Percentiles rank a stretch among this genome's conserved stretches.
These are phyloP conservation scores for Thelephora terrestris DNA, from an alignment of 1,284 basidiomycete species.

Conservation along the genomic window DNA sequence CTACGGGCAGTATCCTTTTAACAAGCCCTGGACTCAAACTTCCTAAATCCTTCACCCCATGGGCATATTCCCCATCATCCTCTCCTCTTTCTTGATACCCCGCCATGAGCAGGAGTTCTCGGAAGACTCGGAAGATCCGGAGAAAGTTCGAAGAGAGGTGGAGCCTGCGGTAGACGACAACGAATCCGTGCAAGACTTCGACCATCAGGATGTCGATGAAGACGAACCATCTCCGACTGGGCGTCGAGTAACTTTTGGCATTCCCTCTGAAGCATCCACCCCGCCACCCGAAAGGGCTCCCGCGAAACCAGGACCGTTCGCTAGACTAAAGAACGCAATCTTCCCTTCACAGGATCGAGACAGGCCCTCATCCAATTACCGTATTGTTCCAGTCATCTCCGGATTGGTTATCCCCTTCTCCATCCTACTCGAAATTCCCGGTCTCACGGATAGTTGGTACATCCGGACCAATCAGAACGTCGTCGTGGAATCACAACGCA, in stretches of 20 bases:
- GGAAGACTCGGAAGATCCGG: conserved; percentile 1
- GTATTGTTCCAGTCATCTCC: conserved; percentile 54
- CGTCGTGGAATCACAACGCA: conserved; percentile 39
- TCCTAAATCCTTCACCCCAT: too few relatives aligned
- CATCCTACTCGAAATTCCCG: conserved; percentile 74
- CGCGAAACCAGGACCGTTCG: conserved; percentile 5
- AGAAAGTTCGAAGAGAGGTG: conserved; percentile 1
- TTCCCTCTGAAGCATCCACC: background rate
- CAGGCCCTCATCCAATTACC: conserved; percentile 32
- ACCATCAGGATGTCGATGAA: conserved; percentile 2
- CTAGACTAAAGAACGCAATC: conserved; percentile 16
- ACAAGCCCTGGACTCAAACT: too few relatives aligned
- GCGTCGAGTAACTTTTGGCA: conserved; percentile 2
- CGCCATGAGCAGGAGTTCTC: too few relatives aligned
- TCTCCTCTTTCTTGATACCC: too few relatives aligned
- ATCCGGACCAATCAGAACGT: conserved; percentile 39
- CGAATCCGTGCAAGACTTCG: conserved; percentile 1
- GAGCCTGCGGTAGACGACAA: conserved; percentile 3
- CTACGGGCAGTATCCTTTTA: too few relatives aligned
- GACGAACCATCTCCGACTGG: conserved; percentile 6
- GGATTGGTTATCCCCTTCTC: conserved; percentile 68
- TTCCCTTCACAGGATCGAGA: conserved; percentile 18
- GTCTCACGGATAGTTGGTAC: conserved; percentile 63
- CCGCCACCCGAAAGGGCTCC: conserved; percentile 2
- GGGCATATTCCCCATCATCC: too few relatives aligned